Evolutionary conservation across 2,329 filamentous ascomycete species (phyloP).

Genomic region (Helotiales sp.): DNA sequence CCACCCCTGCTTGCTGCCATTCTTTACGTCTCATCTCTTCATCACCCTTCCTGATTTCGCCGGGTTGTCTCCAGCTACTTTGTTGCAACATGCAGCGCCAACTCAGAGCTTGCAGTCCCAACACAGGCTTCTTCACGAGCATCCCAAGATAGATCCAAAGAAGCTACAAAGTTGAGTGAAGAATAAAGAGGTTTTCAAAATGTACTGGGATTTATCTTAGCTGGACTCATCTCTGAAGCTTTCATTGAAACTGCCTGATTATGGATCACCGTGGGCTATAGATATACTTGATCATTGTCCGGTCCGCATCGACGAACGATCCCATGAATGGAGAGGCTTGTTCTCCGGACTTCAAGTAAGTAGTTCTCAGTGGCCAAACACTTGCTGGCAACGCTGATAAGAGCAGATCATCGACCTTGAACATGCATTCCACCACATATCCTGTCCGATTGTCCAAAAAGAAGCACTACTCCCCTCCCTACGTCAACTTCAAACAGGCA

Average conservation of each 20-base stretch:
- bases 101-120: constrained; percentile 43
- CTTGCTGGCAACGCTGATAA: constrained; percentile 4
- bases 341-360: constrained; percentile 37
- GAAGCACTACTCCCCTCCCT: constrained; percentile 37
- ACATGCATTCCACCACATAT: constrained; percentile 44
- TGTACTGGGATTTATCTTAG: constrained; percentile 43
- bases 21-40: constrained; percentile 41
- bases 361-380: background rate
- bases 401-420: constrained; percentile 44
- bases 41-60: constrained; percentile 38
- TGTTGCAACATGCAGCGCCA: constrained; percentile 39
- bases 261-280: constrained; percentile 44
- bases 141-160: constrained; percentile 25
- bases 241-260: constrained; percentile 43
- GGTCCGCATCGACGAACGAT: constrained; percentile 39
- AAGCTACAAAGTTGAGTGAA: constrained; percentile 14
- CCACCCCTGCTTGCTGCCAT: constrained; percentile 46
- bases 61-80: constrained; percentile 41
- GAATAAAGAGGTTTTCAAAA: constrained; percentile 45
- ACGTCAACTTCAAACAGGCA: constrained; percentile 37
- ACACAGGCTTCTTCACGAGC: constrained; percentile 29
- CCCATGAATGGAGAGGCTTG: constrained; percentile 42
- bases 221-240: constrained; percentile 43
- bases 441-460: constrained; percentile 42
- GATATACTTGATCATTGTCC: constrained; percentile 43